phyloP scores from a whole-genome alignment of 2,329 filamentous ascomycete genomes.

The Ambrosiella cleistominuta region DNA sequence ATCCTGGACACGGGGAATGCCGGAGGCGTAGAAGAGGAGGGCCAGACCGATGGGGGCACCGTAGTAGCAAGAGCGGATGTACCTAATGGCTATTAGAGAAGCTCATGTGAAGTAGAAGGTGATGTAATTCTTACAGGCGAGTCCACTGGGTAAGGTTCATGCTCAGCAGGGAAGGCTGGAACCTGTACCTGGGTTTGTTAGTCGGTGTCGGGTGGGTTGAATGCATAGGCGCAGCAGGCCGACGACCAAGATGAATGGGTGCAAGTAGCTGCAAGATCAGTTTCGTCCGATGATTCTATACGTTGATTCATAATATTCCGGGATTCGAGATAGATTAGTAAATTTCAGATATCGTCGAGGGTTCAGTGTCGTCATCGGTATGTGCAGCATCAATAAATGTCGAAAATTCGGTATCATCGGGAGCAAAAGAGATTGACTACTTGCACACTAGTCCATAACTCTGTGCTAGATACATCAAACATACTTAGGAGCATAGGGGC shows the following conservation, averaged over 20 bases:
- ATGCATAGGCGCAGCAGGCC: background rate
- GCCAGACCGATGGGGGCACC: conserved; percentile 40
- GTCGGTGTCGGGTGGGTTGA: background rate
- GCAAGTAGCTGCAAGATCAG: background rate
- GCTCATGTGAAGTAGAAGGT: background rate
- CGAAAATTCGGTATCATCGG: too few relatives aligned
- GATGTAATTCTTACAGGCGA: conserved; percentile 31
- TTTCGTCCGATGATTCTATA: background rate
- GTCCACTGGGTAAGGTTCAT: conserved; percentile 30
- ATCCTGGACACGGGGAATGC: conserved; percentile 40
- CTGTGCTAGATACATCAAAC: conserved; percentile 12
- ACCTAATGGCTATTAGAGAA: background rate
- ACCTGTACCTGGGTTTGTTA: conserved; percentile 33
- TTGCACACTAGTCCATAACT: too few relatives aligned
- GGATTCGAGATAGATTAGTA: too few relatives aligned
- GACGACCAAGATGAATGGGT: background rate
- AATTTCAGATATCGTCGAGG: too few relatives aligned
- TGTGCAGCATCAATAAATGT: too few relatives aligned
- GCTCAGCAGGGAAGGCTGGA: conserved; percentile 37
- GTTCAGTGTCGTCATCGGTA: too few relatives aligned
- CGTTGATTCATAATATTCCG: too few relatives aligned
- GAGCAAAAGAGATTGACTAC: too few relatives aligned
- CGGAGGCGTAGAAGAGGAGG: conserved; percentile 42
- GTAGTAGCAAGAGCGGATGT: conserved; percentile 32
- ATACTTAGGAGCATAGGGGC: conserved; percentile 50